A percentile compares a stretch with the other conserved stretches of the same genome.
Conservation (phyloP, 2,329 filamentous ascomycete genomes). For the Arthrobotrys megalospora region DNA sequence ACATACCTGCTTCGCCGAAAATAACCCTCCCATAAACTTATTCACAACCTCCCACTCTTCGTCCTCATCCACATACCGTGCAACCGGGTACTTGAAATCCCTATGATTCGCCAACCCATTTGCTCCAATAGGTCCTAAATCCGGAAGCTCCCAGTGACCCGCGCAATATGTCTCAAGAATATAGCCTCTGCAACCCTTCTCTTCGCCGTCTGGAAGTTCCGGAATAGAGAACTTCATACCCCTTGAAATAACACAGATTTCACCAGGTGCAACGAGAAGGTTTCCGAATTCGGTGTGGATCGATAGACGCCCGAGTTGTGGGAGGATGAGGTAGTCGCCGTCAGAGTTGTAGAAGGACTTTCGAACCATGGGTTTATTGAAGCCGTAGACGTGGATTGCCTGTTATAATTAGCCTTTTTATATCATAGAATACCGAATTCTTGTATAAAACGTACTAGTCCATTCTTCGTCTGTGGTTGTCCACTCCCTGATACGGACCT, state of each 20-base stretch:
- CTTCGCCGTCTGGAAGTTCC: constrained; percentile 42
- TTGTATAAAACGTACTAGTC: constrained; percentile 69
- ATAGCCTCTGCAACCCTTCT: constrained; percentile 72
- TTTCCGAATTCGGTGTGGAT: constrained; percentile 82
- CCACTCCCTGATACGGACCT: constrained; percentile 84
- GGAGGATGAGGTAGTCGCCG: constrained; percentile 82
- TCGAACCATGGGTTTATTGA: constrained; percentile 82
- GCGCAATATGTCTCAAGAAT: constrained; percentile 80
- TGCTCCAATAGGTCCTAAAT: constrained; percentile 80
- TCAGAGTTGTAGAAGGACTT: constrained; percentile 88
- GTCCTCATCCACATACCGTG: constrained; percentile 76
- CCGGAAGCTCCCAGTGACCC: constrained; percentile 79
- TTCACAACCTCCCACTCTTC: constrained; percentile 67
- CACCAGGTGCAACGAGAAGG: constrained; percentile 81
- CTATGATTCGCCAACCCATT: constrained; percentile 81
- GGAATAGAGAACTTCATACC: constrained; percentile 81
- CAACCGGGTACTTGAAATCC: constrained; percentile 82
- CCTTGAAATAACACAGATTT: constrained; percentile 82
- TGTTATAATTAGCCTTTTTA: constrained; percentile 7
- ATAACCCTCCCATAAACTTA: constrained; percentile 60
- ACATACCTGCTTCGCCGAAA: constrained; percentile 52
- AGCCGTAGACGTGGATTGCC: constrained; percentile 85
- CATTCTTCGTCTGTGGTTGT: constrained; percentile 82
- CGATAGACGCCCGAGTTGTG: constrained; percentile 81
- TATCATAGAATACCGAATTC: background rate